Percentiles rank a stretch among this genome's conserved stretches.
phyloP scores from a whole-genome alignment of 495 filamentous ascomycete genomes.

The Chaetomium cochliodes region DNA sequence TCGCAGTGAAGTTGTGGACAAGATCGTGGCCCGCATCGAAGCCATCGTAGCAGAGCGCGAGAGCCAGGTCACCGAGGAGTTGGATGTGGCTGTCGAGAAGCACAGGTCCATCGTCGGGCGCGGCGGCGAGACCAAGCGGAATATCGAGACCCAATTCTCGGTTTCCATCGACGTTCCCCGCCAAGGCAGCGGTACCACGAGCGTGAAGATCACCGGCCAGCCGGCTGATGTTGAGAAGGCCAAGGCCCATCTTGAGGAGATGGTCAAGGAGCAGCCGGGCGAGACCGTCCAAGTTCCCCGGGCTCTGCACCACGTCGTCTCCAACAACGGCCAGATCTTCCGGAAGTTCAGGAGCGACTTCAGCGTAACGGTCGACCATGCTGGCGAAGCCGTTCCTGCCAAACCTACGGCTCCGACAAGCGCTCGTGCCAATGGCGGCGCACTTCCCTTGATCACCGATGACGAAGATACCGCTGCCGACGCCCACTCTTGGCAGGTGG shows the following conservation, averaged over 20 bases:
- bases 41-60: slow-evolving; percentile 74
- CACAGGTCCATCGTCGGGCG: slow-evolving; percentile 89
- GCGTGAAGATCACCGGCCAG: slow-evolving; percentile 79
- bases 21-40: slow-evolving; percentile 79
- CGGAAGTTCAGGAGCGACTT: slow-evolving; percentile 77
- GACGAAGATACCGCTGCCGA: slow-evolving; percentile 60
- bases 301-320: slow-evolving; percentile 74
- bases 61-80: slow-evolving; percentile 67
- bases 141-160: slow-evolving; percentile 85
- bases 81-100: slow-evolving; percentile 83
- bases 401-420: slow-evolving; percentile 54
- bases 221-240: slow-evolving; percentile 76
- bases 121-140: slow-evolving; percentile 78
- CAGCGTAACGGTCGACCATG: slow-evolving; percentile 86
- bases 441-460: slow-evolving; percentile 87
- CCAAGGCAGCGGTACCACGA: slow-evolving; percentile 64
- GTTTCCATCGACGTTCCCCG: slow-evolving; percentile 88
- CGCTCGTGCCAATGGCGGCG: slow-evolving; percentile 51
- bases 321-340: slow-evolving; percentile 92
- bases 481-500: slow-evolving; percentile 74
- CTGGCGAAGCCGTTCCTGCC: slow-evolving; percentile 68
- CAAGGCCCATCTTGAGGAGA: slow-evolving; percentile 72
- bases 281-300: slow-evolving; percentile 81
- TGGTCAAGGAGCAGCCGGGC: slow-evolving; percentile 83
- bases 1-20: slow-evolving; percentile 75